These are phyloP conservation scores for Thuidium tamariscinum DNA, from an alignment of 225 moss, liverwort and hornwort genomes.

Conservation along the genomic window DNA sequence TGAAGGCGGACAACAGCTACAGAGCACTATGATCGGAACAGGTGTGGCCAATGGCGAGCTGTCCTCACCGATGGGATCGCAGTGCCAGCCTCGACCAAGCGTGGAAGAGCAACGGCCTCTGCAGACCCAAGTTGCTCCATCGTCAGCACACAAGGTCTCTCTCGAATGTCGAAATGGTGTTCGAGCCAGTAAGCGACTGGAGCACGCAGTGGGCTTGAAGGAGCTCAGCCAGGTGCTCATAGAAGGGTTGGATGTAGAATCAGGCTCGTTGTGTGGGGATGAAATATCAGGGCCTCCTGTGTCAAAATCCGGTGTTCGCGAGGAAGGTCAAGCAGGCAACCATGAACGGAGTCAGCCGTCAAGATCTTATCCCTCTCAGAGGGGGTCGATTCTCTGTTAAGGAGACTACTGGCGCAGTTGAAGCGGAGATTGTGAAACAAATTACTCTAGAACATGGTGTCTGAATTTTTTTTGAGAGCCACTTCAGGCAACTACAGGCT, in stretches of 20 bases:
- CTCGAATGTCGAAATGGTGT: constrained; percentile 18
- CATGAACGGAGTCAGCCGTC: constrained; percentile 4
- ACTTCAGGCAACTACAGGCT: constrained; percentile 11
- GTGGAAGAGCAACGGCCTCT: constrained; percentile 4
- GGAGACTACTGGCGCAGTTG: background rate
- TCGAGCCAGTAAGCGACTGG: constrained; percentile 21
- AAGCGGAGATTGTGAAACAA: background rate
- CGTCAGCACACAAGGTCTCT: constrained; percentile 3
- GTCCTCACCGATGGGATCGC: constrained; percentile 17
- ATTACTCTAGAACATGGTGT: background rate
- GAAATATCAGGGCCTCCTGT: background rate
- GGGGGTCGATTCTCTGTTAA: constrained; percentile 8
- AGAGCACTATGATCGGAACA: background rate
- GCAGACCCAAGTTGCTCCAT: background rate
- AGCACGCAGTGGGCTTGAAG: constrained; percentile 43
- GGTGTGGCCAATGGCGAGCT: constrained; percentile 7
- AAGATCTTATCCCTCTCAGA: constrained; percentile 13
- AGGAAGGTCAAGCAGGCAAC: constrained; percentile 14
- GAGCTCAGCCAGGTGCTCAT: constrained; percentile 39
- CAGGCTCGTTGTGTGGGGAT: constrained; percentile 6
- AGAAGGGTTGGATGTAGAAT: constrained; percentile 20
- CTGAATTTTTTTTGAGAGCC: background rate
- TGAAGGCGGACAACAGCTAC: constrained; percentile 5
- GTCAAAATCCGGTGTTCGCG: constrained; percentile 2
- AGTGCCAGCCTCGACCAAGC: constrained; percentile 3